Evolutionary conservation across 306 rosid species (phyloP).

Genomic region (Prinsepia uniflora): DNA sequence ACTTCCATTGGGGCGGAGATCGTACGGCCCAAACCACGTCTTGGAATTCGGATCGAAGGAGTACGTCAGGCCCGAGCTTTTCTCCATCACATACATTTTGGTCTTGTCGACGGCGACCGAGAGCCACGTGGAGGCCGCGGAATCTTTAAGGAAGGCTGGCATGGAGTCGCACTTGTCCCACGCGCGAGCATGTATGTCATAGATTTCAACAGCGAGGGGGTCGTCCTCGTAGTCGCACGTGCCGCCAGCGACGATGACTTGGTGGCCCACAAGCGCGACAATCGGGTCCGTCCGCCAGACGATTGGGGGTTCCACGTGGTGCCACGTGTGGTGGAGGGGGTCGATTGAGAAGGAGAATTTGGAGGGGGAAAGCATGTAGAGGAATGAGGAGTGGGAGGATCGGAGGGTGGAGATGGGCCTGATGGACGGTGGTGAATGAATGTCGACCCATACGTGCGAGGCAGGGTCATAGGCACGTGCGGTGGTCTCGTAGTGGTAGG

Average conservation of each 20-base stretch:
- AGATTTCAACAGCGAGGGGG: conserved; percentile 59
- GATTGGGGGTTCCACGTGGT: conserved; percentile 33
- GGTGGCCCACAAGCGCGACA: conserved; percentile 39
- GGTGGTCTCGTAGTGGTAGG: conserved; percentile 43
- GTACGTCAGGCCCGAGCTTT: conserved; percentile 44
- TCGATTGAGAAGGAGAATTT: conserved; percentile 55
- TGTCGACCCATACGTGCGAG: conserved; percentile 53
- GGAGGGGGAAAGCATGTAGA: conserved; percentile 51
- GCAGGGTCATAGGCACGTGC: conserved; percentile 72
- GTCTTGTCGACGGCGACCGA: conserved; percentile 42
- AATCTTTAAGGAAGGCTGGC: conserved; percentile 46
- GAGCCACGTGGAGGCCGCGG: conserved; percentile 51
- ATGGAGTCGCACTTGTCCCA: conserved; percentile 50
- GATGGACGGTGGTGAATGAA: conserved; percentile 25
- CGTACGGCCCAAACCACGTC: conserved; percentile 59
- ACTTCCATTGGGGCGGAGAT: conserved; percentile 30
- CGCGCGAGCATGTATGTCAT: conserved; percentile 22
- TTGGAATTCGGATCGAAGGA: conserved; percentile 36
- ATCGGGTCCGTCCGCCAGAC: conserved; percentile 62
- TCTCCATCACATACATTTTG: conserved; percentile 47
- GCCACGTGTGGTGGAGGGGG: conserved; percentile 57
- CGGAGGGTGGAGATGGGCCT: conserved; percentile 37
- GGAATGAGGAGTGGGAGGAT: conserved; percentile 61
- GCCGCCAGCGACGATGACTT: conserved; percentile 51
- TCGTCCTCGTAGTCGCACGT: conserved; percentile 53